These are phyloP conservation scores for Carex parvula DNA, from an alignment of 176 grass and related monocot genomes.

Conservation along the genomic window DNA sequence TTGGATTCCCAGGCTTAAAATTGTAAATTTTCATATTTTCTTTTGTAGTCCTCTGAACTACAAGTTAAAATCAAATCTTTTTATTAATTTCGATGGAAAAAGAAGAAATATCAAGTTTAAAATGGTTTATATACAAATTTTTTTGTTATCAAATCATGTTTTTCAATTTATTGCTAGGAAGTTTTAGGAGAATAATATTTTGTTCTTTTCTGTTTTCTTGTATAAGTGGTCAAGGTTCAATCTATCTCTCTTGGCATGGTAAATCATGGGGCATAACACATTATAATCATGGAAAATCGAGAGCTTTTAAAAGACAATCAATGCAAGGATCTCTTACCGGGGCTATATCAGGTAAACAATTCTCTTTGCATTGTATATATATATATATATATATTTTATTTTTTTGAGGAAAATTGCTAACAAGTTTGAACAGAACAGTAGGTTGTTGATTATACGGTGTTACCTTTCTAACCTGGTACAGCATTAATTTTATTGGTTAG, in stretches of 20 bases:
- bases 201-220: background rate
- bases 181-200: background rate
- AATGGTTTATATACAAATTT: background rate
- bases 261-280: background rate
- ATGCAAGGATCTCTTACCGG: background rate
- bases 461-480: background rate
- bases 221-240: background rate
- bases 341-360: background rate
- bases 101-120: background rate
- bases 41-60: background rate
- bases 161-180: background rate
- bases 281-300: background rate
- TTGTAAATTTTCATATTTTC: background rate
- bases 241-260: background rate
- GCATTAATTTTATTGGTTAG: background rate
- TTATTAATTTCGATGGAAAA: background rate
- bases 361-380: too few relatives aligned
- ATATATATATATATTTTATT: too few relatives aligned
- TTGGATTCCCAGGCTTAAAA: background rate
- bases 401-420: background rate
- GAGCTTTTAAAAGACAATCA: slow-evolving; percentile 7
- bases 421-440: background rate
- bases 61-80: background rate
- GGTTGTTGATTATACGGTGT: background rate
- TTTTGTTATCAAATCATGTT: background rate